Evolutionary conservation across 2,329 filamentous ascomycete genomes (phyloP).

Genomic region (Arthrobotrys sphaeroides): DNA sequence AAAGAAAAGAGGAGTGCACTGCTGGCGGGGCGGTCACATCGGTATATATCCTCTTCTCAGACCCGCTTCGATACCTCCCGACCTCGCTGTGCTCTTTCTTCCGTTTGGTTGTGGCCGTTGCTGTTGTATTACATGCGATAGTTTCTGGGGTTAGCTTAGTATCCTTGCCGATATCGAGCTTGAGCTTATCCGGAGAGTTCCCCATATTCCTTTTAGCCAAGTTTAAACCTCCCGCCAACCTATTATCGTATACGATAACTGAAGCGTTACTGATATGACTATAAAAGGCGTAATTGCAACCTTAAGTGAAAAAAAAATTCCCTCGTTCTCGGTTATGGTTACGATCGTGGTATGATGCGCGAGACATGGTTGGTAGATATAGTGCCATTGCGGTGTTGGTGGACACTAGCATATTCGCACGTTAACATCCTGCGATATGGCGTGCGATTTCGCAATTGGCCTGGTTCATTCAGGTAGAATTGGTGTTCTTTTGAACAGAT

Average conservation of each 20-base stretch:
- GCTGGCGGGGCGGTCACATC: conserved; percentile 33
- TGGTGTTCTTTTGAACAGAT: neutral
- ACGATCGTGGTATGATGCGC: conserved; percentile 9
- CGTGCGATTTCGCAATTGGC: conserved; percentile 51
- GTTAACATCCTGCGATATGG: conserved; percentile 37
- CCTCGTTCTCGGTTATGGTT: conserved; percentile 9
- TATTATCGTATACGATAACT: conserved; percentile 17
- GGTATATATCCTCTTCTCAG: conserved; percentile 41
- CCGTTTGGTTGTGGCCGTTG: neutral
- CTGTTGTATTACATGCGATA: conserved; percentile 9
- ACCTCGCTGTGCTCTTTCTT: conserved; percentile 17
- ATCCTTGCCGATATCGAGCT: conserved; percentile 25
- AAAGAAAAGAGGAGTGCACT: conserved; percentile 28
- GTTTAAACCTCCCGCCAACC: neutral
- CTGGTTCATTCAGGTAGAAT: neutral
- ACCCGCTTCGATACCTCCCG: conserved; percentile 9
- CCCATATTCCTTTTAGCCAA: conserved; percentile 10
- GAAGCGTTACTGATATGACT: neutral
- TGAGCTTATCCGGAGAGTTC: conserved; percentile 49
- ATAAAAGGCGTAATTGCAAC: neutral
- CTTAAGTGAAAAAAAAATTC: conserved; percentile 6
- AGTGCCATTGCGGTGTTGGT: conserved; percentile 22
- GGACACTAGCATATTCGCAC: conserved; percentile 30
- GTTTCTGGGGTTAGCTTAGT: conserved; percentile 15
- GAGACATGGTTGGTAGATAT: conserved; percentile 28